Conservation (phyloP, 2,329 filamentous ascomycete species). For the Monilinia aucupariae region DNA sequence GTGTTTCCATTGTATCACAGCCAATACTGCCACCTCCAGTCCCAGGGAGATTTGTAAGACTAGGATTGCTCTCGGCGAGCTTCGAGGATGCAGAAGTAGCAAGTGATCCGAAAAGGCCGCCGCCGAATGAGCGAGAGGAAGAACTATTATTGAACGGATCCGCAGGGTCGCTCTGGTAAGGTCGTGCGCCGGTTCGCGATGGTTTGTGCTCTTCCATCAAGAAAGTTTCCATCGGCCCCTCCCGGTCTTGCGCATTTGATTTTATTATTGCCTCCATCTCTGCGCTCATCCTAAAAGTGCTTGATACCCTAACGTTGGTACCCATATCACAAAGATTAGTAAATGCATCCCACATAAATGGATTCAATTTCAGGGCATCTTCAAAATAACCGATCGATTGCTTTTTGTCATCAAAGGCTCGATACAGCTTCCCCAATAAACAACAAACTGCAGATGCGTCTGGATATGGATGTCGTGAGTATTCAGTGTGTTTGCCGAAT, state of each 20-base stretch:
- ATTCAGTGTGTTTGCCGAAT: slow-evolving; percentile 79
- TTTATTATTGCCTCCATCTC: slow-evolving; percentile 52
- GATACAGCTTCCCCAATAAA: slow-evolving; percentile 80
- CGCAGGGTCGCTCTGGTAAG: slow-evolving; percentile 27
- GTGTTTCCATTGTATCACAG: slow-evolving; percentile 60
- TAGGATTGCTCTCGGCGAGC: slow-evolving; percentile 36
- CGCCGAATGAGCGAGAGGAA: slow-evolving; percentile 26
- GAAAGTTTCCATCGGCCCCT: background rate
- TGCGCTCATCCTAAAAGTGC: slow-evolving; percentile 74
- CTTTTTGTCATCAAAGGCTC: slow-evolving; percentile 72
- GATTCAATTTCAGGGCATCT: slow-evolving; percentile 81
- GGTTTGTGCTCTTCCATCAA: background rate
- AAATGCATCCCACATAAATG: slow-evolving; percentile 98
- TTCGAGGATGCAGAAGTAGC: slow-evolving; percentile 31
- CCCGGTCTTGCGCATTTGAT: slow-evolving; percentile 26
- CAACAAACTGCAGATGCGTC: slow-evolving; percentile 81
- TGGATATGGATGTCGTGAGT: slow-evolving; percentile 65
- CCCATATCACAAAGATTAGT: slow-evolving; percentile 82
- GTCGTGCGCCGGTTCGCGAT: slow-evolving; percentile 21
- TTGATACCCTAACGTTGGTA: slow-evolving; percentile 71
- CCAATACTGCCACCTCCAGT: slow-evolving; percentile 34
- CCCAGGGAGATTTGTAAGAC: slow-evolving; percentile 34
- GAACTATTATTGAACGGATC: slow-evolving; percentile 36
- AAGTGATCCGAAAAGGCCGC: slow-evolving; percentile 34
- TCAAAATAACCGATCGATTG: slow-evolving; percentile 84